Conservation (phyloP, 2,329 filamentous ascomycete species). For the Cladosporium velox region DNA sequence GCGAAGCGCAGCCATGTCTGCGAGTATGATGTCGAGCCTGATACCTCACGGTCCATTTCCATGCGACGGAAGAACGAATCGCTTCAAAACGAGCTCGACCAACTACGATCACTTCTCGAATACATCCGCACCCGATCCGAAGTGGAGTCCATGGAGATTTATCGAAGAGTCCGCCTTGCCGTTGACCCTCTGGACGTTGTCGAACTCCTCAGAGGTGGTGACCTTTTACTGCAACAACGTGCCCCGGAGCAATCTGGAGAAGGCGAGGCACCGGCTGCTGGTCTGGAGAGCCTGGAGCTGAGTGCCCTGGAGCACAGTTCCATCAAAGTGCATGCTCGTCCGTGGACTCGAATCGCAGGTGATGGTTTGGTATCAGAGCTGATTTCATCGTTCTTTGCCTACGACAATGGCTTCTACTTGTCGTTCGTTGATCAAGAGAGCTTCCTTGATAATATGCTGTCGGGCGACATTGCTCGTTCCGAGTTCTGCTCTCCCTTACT, state of each 20-base stretch:
- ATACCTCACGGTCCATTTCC: constrained; percentile 17
- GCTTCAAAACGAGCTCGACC: constrained; percentile 10
- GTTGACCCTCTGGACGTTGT: constrained; percentile 16
- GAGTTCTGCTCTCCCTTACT: constrained; percentile 36
- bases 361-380: constrained; percentile 18
- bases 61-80: constrained; percentile 19
- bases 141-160: constrained; percentile 19
- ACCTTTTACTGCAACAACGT: constrained; percentile 13
- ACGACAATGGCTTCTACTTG: constrained; percentile 18
- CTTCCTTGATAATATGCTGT: constrained; percentile 16
- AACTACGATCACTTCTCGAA: constrained; percentile 3
- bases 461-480: constrained; percentile 3
- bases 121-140: constrained; percentile 17
- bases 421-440: constrained; percentile 17
- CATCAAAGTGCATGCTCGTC: constrained; percentile 15
- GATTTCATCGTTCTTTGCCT: constrained; percentile 17
- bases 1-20: constrained; percentile 13
- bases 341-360: constrained; percentile 13
- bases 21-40: constrained; percentile 18
- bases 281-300: constrained; percentile 12
- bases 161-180: constrained; percentile 12
- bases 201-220: constrained; percentile 4
- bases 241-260: background rate
- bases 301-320: constrained; percentile 15
- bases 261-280: constrained; percentile 7